Percentiles rank a stretch among this genome's conserved stretches.
These are phyloP conservation scores for Daldinia bambusicola DNA, from an alignment of 495 filamentous ascomycete genomes.

Conservation along the genomic window DNA sequence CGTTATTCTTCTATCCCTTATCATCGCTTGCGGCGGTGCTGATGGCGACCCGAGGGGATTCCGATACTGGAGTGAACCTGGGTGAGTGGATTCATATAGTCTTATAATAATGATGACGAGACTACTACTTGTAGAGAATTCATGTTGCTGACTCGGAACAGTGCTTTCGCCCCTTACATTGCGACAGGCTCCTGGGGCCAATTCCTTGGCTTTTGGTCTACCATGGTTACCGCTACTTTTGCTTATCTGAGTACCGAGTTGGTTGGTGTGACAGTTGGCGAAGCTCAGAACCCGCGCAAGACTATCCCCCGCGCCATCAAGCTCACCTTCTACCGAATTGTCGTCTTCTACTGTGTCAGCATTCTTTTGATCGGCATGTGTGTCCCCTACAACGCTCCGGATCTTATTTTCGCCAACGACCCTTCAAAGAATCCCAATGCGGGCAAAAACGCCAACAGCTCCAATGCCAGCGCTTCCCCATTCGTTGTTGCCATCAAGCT, in stretches of 20 bases:
- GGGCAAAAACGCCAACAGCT: neutral
- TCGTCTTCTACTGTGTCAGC: constrained; percentile 77
- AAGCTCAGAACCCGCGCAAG: constrained; percentile 81
- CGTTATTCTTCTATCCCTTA: constrained; percentile 71
- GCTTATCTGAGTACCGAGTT: constrained; percentile 88
- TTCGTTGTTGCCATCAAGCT: constrained; percentile 71
- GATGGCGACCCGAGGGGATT: constrained; percentile 80
- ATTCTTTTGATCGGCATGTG: constrained; percentile 78
- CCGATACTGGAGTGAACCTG: constrained; percentile 80
- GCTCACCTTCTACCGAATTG: constrained; percentile 78
- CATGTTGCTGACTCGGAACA: constrained; percentile 53
- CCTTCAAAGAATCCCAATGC: constrained; percentile 8
- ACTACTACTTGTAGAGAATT: neutral
- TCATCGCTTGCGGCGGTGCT: constrained; percentile 80
- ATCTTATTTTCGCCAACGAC: constrained; percentile 66
- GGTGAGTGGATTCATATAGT: constrained; percentile 60
- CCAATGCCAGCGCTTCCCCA: constrained; percentile 67
- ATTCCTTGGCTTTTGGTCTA: constrained; percentile 82
- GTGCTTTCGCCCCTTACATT: constrained; percentile 71
- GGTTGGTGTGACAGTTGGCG: constrained; percentile 81
- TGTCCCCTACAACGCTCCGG: constrained; percentile 66
- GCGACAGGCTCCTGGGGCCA: constrained; percentile 60
- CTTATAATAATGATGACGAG: neutral
- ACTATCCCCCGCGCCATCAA: constrained; percentile 76
- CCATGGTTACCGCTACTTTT: constrained; percentile 81